Base-by-base conservation (phyloP, 148 eudicot species). In the Vaccinium macrocarpon region DNA sequence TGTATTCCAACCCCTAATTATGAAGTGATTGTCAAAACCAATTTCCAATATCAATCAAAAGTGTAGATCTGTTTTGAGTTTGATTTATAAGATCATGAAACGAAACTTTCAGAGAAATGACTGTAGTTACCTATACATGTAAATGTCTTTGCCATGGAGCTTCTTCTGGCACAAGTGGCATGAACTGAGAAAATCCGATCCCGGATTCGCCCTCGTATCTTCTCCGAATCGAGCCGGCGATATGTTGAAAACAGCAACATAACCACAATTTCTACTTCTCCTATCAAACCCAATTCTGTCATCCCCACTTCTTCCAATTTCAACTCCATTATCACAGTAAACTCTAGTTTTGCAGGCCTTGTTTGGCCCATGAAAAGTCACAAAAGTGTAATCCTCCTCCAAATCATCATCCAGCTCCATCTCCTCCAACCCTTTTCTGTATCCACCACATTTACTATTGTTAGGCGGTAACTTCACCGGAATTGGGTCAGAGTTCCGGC, bases 101-200 rank as follows among this genome's bases (percentile, higher is more conserved):
- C 23, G 70, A 62, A 49, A 62, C 9, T 27, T 27, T 2, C 3
- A 27, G 16, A 68, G 13, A 25, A 25, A 27, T 68, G 4, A 12
- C 35, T n/a, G n/a, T n/a, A 68, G n/a, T 59, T 93, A 95, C 98
- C 98, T 93, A 83, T 95, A 95, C 97, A 95, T 95, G 90, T 88
- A 95, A 78, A 95, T 93, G 84, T 95, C 97, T 86, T 91, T 89
- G 86, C 95, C 98, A 53, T 92, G 93, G 38, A 95, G 93, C 18
- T 87, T 86, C 68, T 92, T 93, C 66, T 80, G 86, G 87, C 98
- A 95, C 87, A 87, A 64, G 77, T 91, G 82, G 48, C 98, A 95
- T 0, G 88, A 90, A 70, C 91, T 91, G 15, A 95, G 94, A 56
- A 95, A 93, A 89, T 91, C 93, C 15, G 92, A 81, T 51, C 66